These are phyloP conservation scores for Cryptococcus maquisensis DNA, from an alignment of 1,284 basidiomycete genomes.

Conservation along the genomic window DNA sequence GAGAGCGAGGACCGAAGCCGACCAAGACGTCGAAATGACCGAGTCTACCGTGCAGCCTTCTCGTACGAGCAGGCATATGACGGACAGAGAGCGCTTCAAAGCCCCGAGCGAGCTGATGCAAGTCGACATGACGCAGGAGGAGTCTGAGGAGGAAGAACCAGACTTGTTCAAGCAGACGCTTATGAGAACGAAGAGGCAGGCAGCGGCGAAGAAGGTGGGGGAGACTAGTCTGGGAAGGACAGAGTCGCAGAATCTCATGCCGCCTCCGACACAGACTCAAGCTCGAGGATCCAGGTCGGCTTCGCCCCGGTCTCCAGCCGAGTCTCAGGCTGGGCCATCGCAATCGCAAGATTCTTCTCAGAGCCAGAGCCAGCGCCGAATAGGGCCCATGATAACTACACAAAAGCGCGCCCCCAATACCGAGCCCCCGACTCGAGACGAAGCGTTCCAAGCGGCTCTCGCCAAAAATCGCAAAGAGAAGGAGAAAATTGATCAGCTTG, in stretches of 20 bases:
- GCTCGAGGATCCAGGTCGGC: not conserved
- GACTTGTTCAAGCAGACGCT: constrained; percentile 15
- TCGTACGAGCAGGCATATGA: not conserved
- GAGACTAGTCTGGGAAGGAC: not conserved
- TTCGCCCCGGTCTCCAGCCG: not conserved
- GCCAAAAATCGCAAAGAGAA: constrained; percentile 29
- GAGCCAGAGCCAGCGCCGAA: not conserved
- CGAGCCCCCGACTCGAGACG: constrained; percentile 29
- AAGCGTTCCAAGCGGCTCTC: constrained; percentile 41
- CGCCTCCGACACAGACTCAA: constrained; percentile 7
- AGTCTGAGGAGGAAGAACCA: constrained; percentile 20
- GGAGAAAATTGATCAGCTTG: constrained; percentile 60
- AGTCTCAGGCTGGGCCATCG: not conserved
- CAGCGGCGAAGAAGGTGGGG: not conserved
- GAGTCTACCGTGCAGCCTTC: not conserved
- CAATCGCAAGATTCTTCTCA: too few relatives aligned
- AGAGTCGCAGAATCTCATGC: not conserved
- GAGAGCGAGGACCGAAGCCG: not conserved
- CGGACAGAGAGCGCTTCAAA: not conserved
- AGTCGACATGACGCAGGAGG: not conserved
- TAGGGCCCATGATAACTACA: not conserved
- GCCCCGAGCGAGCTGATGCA: not conserved
- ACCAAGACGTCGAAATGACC: constrained; percentile 3
- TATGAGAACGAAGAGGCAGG: constrained; percentile 1
- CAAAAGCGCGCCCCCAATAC: constrained; percentile 1